Evolutionary conservation across 129 eudicot genomes (phyloP).

Genomic region (Saposhnikovia divaricata): DNA sequence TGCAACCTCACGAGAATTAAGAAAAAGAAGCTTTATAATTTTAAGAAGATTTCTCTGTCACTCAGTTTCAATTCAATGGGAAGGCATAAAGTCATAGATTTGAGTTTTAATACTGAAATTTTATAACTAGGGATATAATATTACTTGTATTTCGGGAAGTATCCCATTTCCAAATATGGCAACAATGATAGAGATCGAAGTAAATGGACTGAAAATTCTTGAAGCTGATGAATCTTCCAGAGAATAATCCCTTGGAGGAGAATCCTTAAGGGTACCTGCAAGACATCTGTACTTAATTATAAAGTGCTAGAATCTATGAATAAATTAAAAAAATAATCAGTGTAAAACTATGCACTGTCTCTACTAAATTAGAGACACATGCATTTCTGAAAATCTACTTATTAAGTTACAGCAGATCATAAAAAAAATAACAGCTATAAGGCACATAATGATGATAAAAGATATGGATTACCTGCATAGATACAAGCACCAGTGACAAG

Average conservation of each 20-base stretch:
- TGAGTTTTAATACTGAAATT: background rate
- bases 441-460: background rate
- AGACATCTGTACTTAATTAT: background rate
- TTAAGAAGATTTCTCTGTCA: background rate
- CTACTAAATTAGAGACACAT: background rate
- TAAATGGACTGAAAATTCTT: conserved; percentile 63
- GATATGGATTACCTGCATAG: conserved; percentile 41
- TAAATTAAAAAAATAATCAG: background rate
- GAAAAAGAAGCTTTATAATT: background rate
- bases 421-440: background rate
- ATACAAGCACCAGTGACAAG: conserved; percentile 77
- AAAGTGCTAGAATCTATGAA: background rate
- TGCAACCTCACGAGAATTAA: background rate
- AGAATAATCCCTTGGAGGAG: conserved; percentile 78
- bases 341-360: background rate
- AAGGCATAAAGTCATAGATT: background rate
- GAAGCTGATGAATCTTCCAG: conserved; percentile 47
- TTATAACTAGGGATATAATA: background rate
- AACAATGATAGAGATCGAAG: conserved; percentile 87
- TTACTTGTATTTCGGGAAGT: conserved; percentile 81
- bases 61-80: background rate
- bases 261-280: conserved; percentile 51
- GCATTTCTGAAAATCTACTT: conserved; percentile 4
- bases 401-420: background rate
- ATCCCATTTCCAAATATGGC: conserved; percentile 92